These are phyloP conservation scores for Beauveria scarabaeidicola DNA, from an alignment of 2,329 filamentous ascomycete species.

Conservation along the genomic window DNA sequence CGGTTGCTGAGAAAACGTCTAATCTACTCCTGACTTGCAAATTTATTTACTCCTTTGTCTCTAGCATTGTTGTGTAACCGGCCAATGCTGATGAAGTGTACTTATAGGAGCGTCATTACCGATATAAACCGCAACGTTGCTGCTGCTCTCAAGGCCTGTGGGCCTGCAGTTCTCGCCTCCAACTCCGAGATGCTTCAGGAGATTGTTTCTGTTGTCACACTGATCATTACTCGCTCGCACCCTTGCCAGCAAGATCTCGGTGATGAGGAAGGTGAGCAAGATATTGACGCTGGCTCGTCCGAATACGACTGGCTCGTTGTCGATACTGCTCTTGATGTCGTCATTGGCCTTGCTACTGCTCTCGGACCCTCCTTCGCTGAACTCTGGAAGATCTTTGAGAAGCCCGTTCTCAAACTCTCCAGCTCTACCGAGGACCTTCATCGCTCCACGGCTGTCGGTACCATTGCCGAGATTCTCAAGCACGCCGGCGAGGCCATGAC, in stretches of 20 bases:
- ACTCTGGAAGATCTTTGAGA: conserved; percentile 94
- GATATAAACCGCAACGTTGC: conserved; percentile 93
- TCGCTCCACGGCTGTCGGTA: conserved; percentile 82
- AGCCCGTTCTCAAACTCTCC: conserved; percentile 79
- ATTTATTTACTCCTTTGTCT: conserved; percentile 17
- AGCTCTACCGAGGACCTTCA: conserved; percentile 80
- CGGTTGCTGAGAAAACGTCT: conserved; percentile 79
- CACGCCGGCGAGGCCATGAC: conserved; percentile 77
- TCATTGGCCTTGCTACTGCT: conserved; percentile 74
- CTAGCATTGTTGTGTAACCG: conserved; percentile 10
- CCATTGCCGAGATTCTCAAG: conserved; percentile 82
- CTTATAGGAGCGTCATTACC: conserved; percentile 68
- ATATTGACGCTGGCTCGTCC: conserved; percentile 67
- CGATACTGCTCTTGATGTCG: conserved; percentile 85
- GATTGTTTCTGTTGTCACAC: conserved; percentile 63
- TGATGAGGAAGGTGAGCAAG: conserved; percentile 67
- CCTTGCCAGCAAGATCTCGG: conserved; percentile 87
- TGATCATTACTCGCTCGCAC: conserved; percentile 83
- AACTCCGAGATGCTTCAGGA: conserved; percentile 61
- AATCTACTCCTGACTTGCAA: conserved; percentile 31
- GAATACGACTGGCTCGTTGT: conserved; percentile 98
- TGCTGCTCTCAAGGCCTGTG: conserved; percentile 82
- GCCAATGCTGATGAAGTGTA: conserved; percentile 32
- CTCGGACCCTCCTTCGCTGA: conserved; percentile 75
- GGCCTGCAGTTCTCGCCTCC: conserved; percentile 73